phyloP scores from a whole-genome alignment of 2,329 filamentous ascomycete genomes.

The Curvularia spicifera region DNA sequence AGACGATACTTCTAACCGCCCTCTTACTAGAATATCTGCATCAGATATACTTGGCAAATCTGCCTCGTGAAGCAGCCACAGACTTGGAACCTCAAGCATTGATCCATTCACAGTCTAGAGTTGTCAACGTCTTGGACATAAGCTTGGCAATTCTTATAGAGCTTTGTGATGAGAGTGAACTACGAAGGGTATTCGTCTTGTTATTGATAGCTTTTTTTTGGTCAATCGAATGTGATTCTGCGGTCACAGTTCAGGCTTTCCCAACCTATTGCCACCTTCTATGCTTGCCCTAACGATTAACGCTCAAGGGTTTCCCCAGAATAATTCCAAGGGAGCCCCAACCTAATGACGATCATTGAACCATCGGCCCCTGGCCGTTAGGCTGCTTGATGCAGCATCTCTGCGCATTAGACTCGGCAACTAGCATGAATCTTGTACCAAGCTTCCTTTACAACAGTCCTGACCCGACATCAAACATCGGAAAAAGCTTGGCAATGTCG shows the following conservation, averaged over 20 bases:
- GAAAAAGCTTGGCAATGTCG: conserved; percentile 35
- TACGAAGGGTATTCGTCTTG: not conserved
- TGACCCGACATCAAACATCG: conserved; percentile 42
- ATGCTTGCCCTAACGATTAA: not conserved
- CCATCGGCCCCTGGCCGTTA: conserved; percentile 18
- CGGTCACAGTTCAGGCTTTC: not conserved
- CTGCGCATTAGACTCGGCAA: conserved; percentile 18
- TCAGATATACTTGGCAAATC: conserved; percentile 18
- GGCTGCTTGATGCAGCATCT: conserved; percentile 21
- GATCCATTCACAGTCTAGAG: conserved; percentile 11
- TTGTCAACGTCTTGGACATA: conserved; percentile 15
- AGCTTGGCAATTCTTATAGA: conserved; percentile 11
- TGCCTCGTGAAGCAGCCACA: conserved; percentile 18
- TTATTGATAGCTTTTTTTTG: not conserved
- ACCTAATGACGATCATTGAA: conserved; percentile 10
- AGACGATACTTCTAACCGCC: conserved; percentile 14
- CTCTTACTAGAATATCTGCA: conserved; percentile 10
- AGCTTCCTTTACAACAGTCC: conserved; percentile 43
- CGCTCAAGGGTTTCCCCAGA: not conserved
- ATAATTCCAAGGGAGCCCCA: not conserved
- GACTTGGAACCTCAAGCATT: conserved; percentile 24
- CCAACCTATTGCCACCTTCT: not conserved
- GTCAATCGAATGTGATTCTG: not conserved
- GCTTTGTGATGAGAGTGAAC: not conserved
- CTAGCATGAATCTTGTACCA: conserved; percentile 28